Base-by-base conservation (phyloP, 768 basidiomycete genomes). In the Termitomyces sp. region DNA sequence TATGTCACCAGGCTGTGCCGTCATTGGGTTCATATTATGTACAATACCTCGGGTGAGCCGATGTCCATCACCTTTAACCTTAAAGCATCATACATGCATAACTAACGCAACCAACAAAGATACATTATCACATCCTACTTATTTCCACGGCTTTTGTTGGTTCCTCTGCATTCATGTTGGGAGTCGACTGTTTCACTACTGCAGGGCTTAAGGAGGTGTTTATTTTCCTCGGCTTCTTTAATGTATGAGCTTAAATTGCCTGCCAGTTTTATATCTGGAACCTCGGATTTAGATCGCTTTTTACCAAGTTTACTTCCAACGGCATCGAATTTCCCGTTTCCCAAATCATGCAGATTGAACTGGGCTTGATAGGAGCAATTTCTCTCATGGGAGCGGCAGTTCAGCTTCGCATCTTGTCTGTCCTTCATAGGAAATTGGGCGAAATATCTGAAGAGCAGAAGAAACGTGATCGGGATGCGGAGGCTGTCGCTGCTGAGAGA, bases 221-320 rank as follows among this genome's bases (percentile, higher is more conserved):
- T 71, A 46, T 19, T 52, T 26, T 54, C 59, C 48, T 10, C 2
- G 5, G 7, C 50, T 30, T 46, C 5, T 38, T 5, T 41, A 10
- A 30, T 40, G 34, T 22, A n/a, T 37, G 19, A 22, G 21, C 41
- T 62, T 48, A 46, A 34, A 49, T 22, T 12, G 47, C 24, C 10
- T 37, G 4, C 15, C 24, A 96, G 91, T 97, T 97, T 72, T 98
- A 97, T 71, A 76, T 97, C 49, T 97, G 90, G 85, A 98, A 97
- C 68, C 75, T 98, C 50, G 96, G 96, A 40, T 97, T 94, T 72
- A 77, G 74, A 2, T 64, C 73, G 5, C 71, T 98, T 28, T 98
- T 94, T 69, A 84, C 89, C 10, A 90, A 88, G 62, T 93, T 85
- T 61, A 72, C 77, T 21, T 70, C 74, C 51, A 79, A 84, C 62